Percentiles rank a stretch among this genome's conserved stretches.
Evolutionary conservation across 768 basidiomycete genomes (phyloP).

Genomic region (Suillus placidus): DNA sequence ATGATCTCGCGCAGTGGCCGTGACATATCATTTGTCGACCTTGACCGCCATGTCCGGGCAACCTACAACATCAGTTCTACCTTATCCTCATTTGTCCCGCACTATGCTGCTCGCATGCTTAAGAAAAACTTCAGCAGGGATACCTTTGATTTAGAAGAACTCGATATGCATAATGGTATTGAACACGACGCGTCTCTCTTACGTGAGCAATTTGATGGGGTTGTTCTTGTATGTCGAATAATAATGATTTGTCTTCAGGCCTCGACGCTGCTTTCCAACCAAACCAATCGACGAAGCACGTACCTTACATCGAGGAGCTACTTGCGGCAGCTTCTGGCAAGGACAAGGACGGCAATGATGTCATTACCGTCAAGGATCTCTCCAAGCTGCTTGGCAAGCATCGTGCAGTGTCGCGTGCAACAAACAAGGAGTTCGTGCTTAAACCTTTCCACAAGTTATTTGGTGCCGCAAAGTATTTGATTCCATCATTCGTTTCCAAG

Average conservation of each 20-base stretch:
- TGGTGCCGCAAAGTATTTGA: background rate
- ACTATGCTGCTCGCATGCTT: conserved; percentile 2
- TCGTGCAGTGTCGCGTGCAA: background rate
- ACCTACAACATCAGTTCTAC: conserved; percentile 4
- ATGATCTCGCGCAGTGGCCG: background rate
- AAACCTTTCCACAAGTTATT: conserved; percentile 2
- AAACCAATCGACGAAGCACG: background rate
- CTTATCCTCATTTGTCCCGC: background rate
- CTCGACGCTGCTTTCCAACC: background rate
- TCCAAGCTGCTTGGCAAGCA: background rate
- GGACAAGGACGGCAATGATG: background rate
- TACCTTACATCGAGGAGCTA: conserved; percentile 2
- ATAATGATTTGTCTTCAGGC: background rate
- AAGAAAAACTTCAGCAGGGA: background rate
- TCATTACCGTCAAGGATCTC: background rate
- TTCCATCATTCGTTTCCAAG: background rate
- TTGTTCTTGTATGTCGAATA: background rate
- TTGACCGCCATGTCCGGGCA: background rate
- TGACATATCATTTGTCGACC: background rate
- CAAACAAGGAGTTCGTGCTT: background rate
- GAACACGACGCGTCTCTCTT: conserved; percentile 1
- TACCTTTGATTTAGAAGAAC: background rate
- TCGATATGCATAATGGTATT: background rate
- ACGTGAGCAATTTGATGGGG: background rate
- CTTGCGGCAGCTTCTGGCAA: background rate